These are phyloP conservation scores for Davidsoniella eucalypti DNA, from an alignment of 2,329 filamentous ascomycete genomes.

Conservation along the genomic window DNA sequence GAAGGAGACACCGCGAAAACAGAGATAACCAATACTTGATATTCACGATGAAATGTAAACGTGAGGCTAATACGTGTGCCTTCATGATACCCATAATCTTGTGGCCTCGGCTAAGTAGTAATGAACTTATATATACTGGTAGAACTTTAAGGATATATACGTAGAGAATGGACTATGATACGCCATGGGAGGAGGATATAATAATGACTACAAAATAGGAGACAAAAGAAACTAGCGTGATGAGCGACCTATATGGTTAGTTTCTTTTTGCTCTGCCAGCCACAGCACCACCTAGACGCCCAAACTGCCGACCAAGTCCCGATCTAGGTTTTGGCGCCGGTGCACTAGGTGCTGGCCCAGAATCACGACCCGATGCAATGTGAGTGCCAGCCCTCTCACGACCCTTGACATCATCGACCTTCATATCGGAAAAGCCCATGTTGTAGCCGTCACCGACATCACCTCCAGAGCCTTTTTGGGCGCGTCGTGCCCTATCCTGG, in stretches of 20 bases:
- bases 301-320: constrained; percentile 51
- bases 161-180: too few relatives aligned
- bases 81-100: too few relatives aligned
- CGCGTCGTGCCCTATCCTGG: constrained; percentile 67
- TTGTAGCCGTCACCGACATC: constrained; percentile 31
- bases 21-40: too few relatives aligned
- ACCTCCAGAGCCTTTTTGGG: constrained; percentile 42
- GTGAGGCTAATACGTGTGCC: too few relatives aligned
- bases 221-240: background rate
- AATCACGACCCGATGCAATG: constrained; percentile 33
- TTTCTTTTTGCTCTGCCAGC: constrained; percentile 44
- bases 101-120: too few relatives aligned
- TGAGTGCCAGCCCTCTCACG: constrained; percentile 27
- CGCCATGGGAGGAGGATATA: background rate
- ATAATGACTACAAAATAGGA: background rate
- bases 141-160: too few relatives aligned
- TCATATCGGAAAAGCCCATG: constrained; percentile 27
- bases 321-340: constrained; percentile 37
- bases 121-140: background rate
- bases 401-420: constrained; percentile 25
- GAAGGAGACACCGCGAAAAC: constrained; percentile 23
- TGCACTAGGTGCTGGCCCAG: constrained; percentile 24
- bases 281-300: constrained; percentile 54
- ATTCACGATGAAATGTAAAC: too few relatives aligned
- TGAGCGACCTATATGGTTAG: background rate